Evolutionary conservation across 208 protist species (phyloP), one percentile per base, ranked within the genome.

Genomic region (Wallacemonas sp.): DNA sequence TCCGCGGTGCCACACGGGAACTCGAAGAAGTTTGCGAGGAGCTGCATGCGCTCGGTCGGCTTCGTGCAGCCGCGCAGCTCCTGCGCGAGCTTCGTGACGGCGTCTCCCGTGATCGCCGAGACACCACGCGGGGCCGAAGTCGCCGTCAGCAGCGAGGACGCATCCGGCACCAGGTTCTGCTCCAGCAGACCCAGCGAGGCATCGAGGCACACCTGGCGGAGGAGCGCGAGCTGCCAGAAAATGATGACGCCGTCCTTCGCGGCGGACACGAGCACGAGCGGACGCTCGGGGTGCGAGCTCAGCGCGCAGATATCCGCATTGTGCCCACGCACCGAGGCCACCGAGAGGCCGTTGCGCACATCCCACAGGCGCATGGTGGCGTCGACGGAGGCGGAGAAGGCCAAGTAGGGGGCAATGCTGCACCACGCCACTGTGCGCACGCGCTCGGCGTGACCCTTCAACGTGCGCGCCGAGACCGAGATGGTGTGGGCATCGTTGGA

Each of bases 301-400:
- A 98, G 49, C 28, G 87, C 74, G 55, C 86, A 78, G 11, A 98
- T 90, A 23, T 95, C 92, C n/a, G 86, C 77, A 68, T 81, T 90
- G 74, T 97, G 93, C n/a, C 89, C 81, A 11, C 89, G 82, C 10
- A 94, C 74, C 14, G 82, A 78, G 0, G 67, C 68, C 18, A 98
- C 50, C 68, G 81, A 81, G 12, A 70, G 61, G 11, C 77, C 78
- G 55, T 76, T 90, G 61, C 89, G 86, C 18, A 92, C 55, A 72
- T 98, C 92, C 93, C 94, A 98, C 39, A 98, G 46, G 23, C 92
- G 87, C 31, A 98, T 81, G 20, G 92, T 87, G 22, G 76, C 77
- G 68, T 98, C 94, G 38, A 67, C 82, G 16, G 77, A 84, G 25
- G 89, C 91, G 54, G 86, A 93, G 38, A 98, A 41, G 33, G 83